Evolutionary conservation across 192 early-diverging fungal genomes (phyloP), one percentile per base, ranked within the genome.

Genomic region (Mycoemilia scoparia): DNA sequence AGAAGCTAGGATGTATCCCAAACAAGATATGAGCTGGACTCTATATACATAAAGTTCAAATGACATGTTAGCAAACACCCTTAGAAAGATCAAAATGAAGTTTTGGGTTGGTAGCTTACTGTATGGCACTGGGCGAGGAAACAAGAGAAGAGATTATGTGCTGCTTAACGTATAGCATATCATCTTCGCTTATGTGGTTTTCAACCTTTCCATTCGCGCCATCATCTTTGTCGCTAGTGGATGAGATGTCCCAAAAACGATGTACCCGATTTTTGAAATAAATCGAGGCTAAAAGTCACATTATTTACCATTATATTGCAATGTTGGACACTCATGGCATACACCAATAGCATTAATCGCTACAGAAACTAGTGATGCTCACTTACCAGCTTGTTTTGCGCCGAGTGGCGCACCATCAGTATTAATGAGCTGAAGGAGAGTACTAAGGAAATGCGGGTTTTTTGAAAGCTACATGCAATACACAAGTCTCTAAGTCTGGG

Each of bases 251-350:
- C 87, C 87, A 91, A 11, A 71, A 69, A 37, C 66, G 68, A 19
- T 57, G 53, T 22, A 87, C 49, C 5, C 76, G 62, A 60, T 92
- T 92, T 47, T 92, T 92, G 56, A 92, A 85, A 68, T 82, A 88
- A 45, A 92, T 80, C 7, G 84, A 52, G 28, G 47, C 63, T 7
- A n/a, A n/a, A n/a, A n/a, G n/a, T n/a, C n/a, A n/a, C n/a, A n/a
- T n/a, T n/a, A n/a, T n/a, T n/a, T n/a, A n/a, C n/a, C n/a, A n/a
- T n/a, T n/a, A n/a, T n/a, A n/a, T n/a, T n/a, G n/a, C n/a, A n/a
- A n/a, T n/a, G n/a, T n/a, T n/a, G n/a, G n/a, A n/a, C n/a, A n/a
- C n/a, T n/a, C n/a, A n/a, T n/a, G n/a, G n/a, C n/a, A n/a, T n/a
- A n/a, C n/a, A n/a, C n/a, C n/a, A n/a, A n/a, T 65, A 41, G 57